Conservation (phyloP, 257 asterid genomes). For the Haberlea rhodopensis region DNA sequence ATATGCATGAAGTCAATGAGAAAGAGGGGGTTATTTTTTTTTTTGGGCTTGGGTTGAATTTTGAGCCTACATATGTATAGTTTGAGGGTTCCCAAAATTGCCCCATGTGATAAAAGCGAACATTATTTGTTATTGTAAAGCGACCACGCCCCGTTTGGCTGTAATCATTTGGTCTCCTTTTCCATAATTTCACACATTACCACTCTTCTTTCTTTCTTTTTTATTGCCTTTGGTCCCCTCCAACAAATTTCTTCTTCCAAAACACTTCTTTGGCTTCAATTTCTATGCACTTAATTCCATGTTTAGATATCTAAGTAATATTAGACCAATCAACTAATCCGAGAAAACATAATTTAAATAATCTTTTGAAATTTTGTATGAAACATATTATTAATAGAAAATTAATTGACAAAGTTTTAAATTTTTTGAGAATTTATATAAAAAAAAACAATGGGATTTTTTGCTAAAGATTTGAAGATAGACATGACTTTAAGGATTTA, state of each 20-base stretch:
- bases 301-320: background rate
- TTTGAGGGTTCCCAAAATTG: conserved; percentile 27
- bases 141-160: conserved; percentile 69
- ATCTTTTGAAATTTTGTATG: background rate
- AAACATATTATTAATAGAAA: background rate
- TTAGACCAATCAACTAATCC: no score
- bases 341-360: background rate
- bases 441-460: background rate
- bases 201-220: conserved; percentile 18
- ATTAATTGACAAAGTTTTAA: background rate
- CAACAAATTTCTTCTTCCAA: background rate
- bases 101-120: conserved; percentile 45
- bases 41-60: conserved; percentile 22
- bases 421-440: no score
- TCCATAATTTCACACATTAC: conserved; percentile 40
- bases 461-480: no score
- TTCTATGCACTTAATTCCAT: conserved; percentile 7
- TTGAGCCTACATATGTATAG: conserved; percentile 30
- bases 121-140: conserved; percentile 40
- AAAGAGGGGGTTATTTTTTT: no score
- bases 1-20: no score
- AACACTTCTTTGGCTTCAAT: background rate
- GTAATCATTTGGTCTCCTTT: conserved; percentile 77
- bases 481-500: no score
- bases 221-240: conserved; percentile 16